Percentiles rank a stretch among this genome's conserved stretches.
These are phyloP conservation scores for Neofusicoccum ribis DNA, from an alignment of 2,329 filamentous ascomycete genomes.

Conservation along the genomic window DNA sequence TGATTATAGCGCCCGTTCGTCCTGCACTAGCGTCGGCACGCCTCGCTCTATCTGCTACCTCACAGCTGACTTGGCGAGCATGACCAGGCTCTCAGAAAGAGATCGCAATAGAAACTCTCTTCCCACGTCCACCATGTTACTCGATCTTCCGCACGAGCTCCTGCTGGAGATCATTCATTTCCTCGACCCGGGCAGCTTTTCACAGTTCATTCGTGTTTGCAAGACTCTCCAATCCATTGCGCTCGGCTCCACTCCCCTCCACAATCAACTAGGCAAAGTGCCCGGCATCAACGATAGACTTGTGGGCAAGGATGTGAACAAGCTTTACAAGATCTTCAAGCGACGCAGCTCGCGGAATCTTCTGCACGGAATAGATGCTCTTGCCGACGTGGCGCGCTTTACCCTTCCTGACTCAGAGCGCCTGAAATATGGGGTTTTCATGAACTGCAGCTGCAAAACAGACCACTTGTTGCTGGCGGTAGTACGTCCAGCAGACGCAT, in stretches of 20 bases:
- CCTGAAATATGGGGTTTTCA: conserved; percentile 6
- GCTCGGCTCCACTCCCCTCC: conserved; percentile 22
- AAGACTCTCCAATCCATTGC: conserved; percentile 27
- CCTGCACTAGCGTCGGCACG: neutral
- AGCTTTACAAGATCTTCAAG: neutral
- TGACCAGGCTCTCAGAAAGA: neutral
- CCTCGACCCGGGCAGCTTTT: conserved; percentile 29
- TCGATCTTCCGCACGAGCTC: conserved; percentile 27
- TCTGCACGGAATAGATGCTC: neutral
- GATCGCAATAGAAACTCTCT: neutral
- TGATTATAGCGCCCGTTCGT: neutral
- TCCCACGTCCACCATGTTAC: conserved; percentile 18
- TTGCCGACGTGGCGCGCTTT: neutral
- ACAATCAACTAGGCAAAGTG: conserved; percentile 24
- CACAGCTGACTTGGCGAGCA: neutral
- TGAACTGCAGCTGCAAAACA: conserved; percentile 4
- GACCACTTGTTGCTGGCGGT: conserved; percentile 10
- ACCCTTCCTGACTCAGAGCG: neutral
- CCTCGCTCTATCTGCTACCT: neutral
- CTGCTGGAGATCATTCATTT: conserved; percentile 24
- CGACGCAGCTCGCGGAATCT: neutral
- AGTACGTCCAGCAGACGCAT: neutral
- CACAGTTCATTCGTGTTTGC: conserved; percentile 24
- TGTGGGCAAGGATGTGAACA: neutral
- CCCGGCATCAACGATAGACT: conserved; percentile 18